These are phyloP conservation scores for Sugiyamaella mastotermitis DNA, from an alignment of 805 yeast species.

Conservation along the genomic window DNA sequence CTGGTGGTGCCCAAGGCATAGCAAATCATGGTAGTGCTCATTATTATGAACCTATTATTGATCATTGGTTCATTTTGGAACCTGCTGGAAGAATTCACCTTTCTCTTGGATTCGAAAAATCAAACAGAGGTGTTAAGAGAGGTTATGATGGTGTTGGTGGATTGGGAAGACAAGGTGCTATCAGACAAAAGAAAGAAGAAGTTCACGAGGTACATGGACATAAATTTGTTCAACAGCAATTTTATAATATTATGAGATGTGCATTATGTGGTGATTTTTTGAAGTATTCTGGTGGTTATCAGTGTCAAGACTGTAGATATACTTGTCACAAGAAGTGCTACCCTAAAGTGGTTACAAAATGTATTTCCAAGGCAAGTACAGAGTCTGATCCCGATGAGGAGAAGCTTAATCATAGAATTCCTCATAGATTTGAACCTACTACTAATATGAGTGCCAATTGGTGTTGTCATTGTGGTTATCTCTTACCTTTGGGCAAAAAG, in stretches of 20 bases:
- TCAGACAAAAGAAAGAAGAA: constrained; percentile 78
- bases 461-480: constrained; percentile 99
- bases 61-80: constrained; percentile 85
- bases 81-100: constrained; percentile 89
- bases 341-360: constrained; percentile 71
- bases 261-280: constrained; percentile 95
- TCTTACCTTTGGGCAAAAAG: constrained; percentile 90
- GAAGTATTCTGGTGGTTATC: constrained; percentile 69
- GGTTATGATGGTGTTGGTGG: constrained; percentile 49
- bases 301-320: constrained; percentile 74
- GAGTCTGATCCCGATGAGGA: constrained; percentile 60
- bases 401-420: constrained; percentile 93
- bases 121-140: constrained; percentile 41
- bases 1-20: constrained; percentile 7
- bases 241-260: constrained; percentile 94
- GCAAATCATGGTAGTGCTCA: background rate
- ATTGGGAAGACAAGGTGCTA: constrained; percentile 95
- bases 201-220: constrained; percentile 96
- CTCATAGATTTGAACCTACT: constrained; percentile 91
- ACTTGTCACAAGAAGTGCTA: constrained; percentile 76
- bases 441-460: constrained; percentile 94
- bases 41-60: constrained; percentile 26
- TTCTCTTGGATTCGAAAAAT: constrained; percentile 73
- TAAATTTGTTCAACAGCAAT: constrained; percentile 91
- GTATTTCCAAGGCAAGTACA: constrained; percentile 67